Percentiles rank a stretch among this genome's conserved stretches.
These are phyloP conservation scores for Datisca glomerata DNA, from an alignment of 306 rosid species.

Conservation along the genomic window DNA sequence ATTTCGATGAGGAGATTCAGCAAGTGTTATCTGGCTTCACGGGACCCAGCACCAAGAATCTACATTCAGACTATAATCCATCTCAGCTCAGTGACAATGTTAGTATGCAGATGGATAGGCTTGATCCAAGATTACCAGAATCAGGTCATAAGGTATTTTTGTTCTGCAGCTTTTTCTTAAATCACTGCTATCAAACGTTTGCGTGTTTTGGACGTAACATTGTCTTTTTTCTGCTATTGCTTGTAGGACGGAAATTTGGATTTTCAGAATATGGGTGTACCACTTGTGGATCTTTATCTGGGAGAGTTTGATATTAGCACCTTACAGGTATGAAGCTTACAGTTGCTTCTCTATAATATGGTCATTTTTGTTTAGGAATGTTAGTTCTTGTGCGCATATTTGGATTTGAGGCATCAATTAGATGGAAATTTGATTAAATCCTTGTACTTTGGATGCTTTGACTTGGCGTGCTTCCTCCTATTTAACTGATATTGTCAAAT, in stretches of 20 bases:
- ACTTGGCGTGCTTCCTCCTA: no score
- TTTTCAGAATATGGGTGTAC: slow-evolving; percentile 25
- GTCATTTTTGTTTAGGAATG: neutral
- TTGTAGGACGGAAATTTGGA: slow-evolving; percentile 50
- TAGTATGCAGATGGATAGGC: slow-evolving; percentile 53
- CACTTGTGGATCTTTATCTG: slow-evolving; percentile 40
- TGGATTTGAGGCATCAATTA: slow-evolving; percentile 5
- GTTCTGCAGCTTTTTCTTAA: no score
- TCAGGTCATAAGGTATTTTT: slow-evolving; percentile 40
- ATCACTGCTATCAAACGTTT: no score
- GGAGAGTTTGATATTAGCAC: slow-evolving; percentile 47
- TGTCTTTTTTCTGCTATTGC: slow-evolving; percentile 20
- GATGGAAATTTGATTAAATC: no score
- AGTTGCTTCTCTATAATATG: neutral
- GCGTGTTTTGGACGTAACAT: no score
- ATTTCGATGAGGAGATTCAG: slow-evolving; percentile 33
- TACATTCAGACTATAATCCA: slow-evolving; percentile 30
- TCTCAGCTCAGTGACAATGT: slow-evolving; percentile 34
- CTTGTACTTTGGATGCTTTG: no score
- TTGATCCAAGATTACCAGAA: slow-evolving; percentile 33
- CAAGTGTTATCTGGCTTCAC: slow-evolving; percentile 27
- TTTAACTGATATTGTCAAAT: no score
- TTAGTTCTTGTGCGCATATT: neutral
- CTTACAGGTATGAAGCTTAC: slow-evolving; percentile 49
- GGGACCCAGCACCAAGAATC: slow-evolving; percentile 19